A percentile compares a stretch with the other conserved stretches of the same genome.
These are phyloP conservation scores for Urtica urens DNA, from an alignment of 306 rosid genomes.

Conservation along the genomic window DNA sequence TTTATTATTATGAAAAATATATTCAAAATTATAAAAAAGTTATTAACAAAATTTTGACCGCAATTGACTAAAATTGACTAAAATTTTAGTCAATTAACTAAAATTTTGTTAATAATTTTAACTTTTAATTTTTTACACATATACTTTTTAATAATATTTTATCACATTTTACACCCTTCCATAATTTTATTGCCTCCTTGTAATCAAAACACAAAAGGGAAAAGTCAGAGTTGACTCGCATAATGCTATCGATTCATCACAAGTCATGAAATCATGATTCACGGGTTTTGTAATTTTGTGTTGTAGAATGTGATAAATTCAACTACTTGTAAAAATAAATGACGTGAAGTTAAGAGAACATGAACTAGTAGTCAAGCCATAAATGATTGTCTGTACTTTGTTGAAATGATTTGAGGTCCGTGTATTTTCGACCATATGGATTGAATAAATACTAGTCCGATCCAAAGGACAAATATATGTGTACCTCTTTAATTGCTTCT, in stretches of 20 bases:
- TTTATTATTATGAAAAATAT: too few species aligned
- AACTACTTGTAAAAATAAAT: too few species aligned
- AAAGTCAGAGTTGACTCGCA: slow-evolving; percentile 4
- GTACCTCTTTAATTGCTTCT: not conserved
- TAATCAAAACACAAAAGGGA: not conserved
- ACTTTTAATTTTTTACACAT: too few species aligned
- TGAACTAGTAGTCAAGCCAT: not conserved
- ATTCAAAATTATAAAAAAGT: too few species aligned
- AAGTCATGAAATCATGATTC: not conserved
- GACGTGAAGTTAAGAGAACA: not conserved
- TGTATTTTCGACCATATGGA: not conserved
- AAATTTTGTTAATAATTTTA: too few species aligned
- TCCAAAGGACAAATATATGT: not conserved
- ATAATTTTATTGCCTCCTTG: not conserved
- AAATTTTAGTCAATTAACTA: too few species aligned
- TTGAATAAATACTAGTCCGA: not conserved
- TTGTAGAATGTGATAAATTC: too few species aligned
- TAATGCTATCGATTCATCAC: too few species aligned
- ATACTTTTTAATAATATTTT: too few species aligned
- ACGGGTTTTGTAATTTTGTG: slow-evolving; percentile 1
- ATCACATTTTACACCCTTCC: too few species aligned
- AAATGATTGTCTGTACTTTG: slow-evolving; percentile 7
- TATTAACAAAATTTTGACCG: too few species aligned
- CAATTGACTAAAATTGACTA: too few species aligned
- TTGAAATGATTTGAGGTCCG: not conserved